phyloP scores from a whole-genome alignment of 768 basidiomycete species.

The Jaapia argillacea region DNA sequence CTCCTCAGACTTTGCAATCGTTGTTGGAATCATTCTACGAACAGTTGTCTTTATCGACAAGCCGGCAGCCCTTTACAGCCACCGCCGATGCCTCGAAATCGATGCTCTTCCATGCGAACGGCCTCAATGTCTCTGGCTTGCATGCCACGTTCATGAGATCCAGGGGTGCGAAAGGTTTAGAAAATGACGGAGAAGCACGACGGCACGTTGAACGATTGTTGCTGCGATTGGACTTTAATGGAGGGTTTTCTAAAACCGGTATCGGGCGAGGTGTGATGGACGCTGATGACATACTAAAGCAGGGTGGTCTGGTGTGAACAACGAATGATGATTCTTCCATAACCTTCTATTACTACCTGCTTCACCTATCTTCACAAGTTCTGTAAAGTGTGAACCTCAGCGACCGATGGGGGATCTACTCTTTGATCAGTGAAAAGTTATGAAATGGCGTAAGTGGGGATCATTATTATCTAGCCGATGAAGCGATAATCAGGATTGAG shows the following conservation, averaged over 20 bases:
- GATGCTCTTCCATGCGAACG: conserved; percentile 42
- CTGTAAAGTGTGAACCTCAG: too few species aligned
- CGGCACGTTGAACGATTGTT: conserved; percentile 78
- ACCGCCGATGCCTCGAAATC: conserved; percentile 68
- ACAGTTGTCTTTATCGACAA: conserved; percentile 65
- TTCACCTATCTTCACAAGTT: too few species aligned
- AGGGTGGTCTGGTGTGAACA: conserved; percentile 26
- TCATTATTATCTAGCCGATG: conserved; percentile 15
- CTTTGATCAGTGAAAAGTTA: too few species aligned
- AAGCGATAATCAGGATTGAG: conserved; percentile 10
- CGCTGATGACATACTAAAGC: conserved; percentile 29
- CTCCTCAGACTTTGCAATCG: conserved; percentile 48
- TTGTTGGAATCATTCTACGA: conserved; percentile 74
- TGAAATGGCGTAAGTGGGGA: too few species aligned
- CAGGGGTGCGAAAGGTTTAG: conserved; percentile 38
- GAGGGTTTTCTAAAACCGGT: conserved; percentile 49
- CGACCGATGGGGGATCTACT: too few species aligned
- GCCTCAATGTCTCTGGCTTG: conserved; percentile 35
- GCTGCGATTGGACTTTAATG: conserved; percentile 80
- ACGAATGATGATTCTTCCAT: too few species aligned
- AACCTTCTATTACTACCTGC: too few species aligned
- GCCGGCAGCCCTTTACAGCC: conserved; percentile 57
- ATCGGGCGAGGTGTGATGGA: conserved; percentile 13
- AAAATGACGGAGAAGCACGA: conserved; percentile 58
- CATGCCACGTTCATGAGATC: conserved; percentile 43